Evolutionary conservation across 495 filamentous ascomycete genomes (phyloP).

Genomic region (Penicillium fimorum): DNA sequence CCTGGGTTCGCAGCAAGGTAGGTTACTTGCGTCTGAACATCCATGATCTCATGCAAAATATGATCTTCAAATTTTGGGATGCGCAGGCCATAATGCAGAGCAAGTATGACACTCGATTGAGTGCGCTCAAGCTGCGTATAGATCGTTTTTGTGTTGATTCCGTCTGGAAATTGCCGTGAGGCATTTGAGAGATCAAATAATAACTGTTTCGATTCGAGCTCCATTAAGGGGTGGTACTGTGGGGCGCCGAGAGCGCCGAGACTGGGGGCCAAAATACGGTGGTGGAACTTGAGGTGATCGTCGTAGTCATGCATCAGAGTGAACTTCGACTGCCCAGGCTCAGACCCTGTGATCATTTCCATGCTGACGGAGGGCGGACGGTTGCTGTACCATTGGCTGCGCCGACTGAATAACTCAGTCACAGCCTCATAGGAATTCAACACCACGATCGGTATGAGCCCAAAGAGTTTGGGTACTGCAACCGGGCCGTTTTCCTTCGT

Average conservation of each 20-base stretch:
- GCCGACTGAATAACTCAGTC: conserved; percentile 32
- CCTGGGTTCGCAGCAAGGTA: conserved; percentile 28
- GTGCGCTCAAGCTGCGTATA: conserved; percentile 30
- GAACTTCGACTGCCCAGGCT: conserved; percentile 26
- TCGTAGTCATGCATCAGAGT: conserved; percentile 36
- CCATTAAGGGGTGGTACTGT: conserved; percentile 28
- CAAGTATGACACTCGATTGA: conserved; percentile 32
- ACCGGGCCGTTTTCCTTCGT: conserved; percentile 26
- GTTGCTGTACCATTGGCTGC: conserved; percentile 38
- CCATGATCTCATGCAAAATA: conserved; percentile 29
- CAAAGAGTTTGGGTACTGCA: conserved; percentile 27
- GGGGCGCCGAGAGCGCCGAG: conserved; percentile 20
- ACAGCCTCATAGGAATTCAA: conserved; percentile 30
- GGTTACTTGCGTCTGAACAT: conserved; percentile 24
- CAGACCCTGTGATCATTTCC: conserved; percentile 32
- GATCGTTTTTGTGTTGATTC: conserved; percentile 21
- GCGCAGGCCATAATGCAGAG: conserved; percentile 35
- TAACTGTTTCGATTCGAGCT: conserved; percentile 31
- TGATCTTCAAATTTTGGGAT: conserved; percentile 29
- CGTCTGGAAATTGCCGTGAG: background rate
- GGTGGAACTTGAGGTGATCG: conserved; percentile 31
- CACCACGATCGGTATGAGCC: conserved; percentile 31
- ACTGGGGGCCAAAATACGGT: conserved; percentile 30
- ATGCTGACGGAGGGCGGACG: conserved; percentile 32
- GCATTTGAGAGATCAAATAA: conserved; percentile 22